These are phyloP conservation scores for Stachybotrys chartarum DNA, from an alignment of 2,329 filamentous ascomycete genomes.

Conservation along the genomic window DNA sequence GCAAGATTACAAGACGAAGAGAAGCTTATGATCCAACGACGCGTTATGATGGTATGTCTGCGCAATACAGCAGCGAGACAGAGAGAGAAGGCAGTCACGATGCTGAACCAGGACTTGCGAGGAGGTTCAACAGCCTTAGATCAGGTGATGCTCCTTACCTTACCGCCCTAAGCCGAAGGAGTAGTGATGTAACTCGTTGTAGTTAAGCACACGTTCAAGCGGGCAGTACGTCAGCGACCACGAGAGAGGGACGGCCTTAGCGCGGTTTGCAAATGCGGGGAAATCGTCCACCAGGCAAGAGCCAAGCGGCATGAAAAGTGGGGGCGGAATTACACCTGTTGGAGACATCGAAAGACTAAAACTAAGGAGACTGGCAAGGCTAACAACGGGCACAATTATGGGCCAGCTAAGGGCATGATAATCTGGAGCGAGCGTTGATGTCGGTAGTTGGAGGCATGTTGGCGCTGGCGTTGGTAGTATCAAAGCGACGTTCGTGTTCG, in stretches of 20 bases:
- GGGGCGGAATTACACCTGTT: too few relatives aligned
- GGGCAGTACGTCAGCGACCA: not conserved
- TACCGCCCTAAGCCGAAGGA: not conserved
- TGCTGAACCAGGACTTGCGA: not conserved
- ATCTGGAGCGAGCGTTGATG: too few relatives aligned
- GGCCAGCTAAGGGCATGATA: too few relatives aligned
- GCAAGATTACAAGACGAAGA: not conserved
- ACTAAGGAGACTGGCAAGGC: too few relatives aligned
- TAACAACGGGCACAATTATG: too few relatives aligned
- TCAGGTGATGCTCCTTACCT: not conserved
- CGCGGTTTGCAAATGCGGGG: not conserved
- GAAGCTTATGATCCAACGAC: not conserved
- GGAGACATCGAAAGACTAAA: too few relatives aligned
- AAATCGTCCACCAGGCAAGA: not conserved
- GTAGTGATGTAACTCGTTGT: not conserved
- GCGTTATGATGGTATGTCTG: not conserved
- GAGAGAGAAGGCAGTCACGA: not conserved
- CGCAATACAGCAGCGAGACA: not conserved
- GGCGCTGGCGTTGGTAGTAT: too few relatives aligned
- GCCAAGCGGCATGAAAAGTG: too few relatives aligned
- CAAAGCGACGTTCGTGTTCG: too few relatives aligned
- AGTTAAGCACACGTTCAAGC: not conserved
- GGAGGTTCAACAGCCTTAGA: not conserved
- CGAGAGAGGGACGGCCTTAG: not conserved
- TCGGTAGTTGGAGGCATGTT: too few relatives aligned